Base-by-base conservation (phyloP, 345 rosid genomes). In the Ceriops zippeliana region DNA sequence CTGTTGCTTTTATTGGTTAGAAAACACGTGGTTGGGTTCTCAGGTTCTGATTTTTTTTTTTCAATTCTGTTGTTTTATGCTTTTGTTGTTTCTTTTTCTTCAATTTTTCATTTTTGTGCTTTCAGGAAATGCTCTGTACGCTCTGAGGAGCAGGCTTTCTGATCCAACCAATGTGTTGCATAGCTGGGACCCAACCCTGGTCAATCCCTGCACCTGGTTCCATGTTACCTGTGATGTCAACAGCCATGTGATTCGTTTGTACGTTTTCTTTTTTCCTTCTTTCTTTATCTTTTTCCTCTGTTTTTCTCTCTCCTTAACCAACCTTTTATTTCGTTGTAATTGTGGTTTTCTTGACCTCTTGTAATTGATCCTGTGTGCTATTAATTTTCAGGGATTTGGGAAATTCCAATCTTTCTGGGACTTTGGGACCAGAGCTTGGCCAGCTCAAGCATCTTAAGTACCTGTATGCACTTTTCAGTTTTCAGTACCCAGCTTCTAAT, bases 181-280 rank as follows among this genome's bases (percentile, higher is more conserved):
- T 80, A 89, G 97, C 63, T 91, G 97, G 95, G 97, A 91, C 86
- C 92, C 95, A 7, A 81, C 91, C 20, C 91, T 91, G 79, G 97
- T 91, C 65, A 85, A 83, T 81, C 96, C 96, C 70, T 91, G 96
- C 83, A 91, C 97, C 52, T 91, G 97, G 96, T 89, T 91, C 66
- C 96, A 89, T 79, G 82, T 91, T 65, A 74, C 86, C 52, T 91
- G 97, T 72, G 90, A 91, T 80, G 78, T 86, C 71, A 76, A 72
- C 79, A 86, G 63, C 67, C 89, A 75, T 72, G 97, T 91, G 61
- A 82, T 83, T 75, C 85, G 90, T 54, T 69, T 88, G 88, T 86
- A 75, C 70, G 84, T 57, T 67, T 34, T 46, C 37, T 30, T 58
- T 49, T 65, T 21, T 51, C 49, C n/a, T 15, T 66, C 51, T 9